Evolutionary conservation across 2,329 filamentous ascomycete species (phyloP), one percentile per base, ranked within the genome.

Genomic region (Hirsutella rhossiliensis): DNA sequence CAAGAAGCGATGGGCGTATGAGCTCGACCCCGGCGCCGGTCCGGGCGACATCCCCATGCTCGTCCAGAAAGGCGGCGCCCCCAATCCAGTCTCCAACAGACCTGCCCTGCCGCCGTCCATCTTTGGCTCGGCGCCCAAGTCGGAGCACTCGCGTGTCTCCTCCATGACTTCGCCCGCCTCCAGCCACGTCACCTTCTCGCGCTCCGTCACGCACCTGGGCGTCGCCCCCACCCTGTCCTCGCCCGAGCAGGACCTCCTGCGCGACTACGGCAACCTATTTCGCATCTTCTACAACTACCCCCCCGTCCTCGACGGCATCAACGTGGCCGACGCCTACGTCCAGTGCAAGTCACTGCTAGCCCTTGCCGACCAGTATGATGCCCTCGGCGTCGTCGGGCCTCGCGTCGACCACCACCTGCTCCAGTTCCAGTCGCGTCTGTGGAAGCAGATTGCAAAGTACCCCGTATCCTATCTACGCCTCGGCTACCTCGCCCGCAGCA

Each of bases 381-480:
- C 89, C 13, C 74, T 96, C 12, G 73, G 81, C 28, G 87, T 96
- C 15, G 87, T 94, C 9, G 89, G 89, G 0, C 86, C 87, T 1
- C 78, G 90, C 32, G 85, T 96, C 38, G 90, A 96, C 63, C 89
- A 97, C 65, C 90, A 97, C 61, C 73, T 97, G 13, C 71, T 97
- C 15, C 87, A 92, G 54, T 97, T 96, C 61, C 87, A 92, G 55
- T 85, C 84, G 19, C 78, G 87, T 2, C 73, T 97, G 3, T 96
- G 89, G 83, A 94, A 92, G 62, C 90, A 96, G 63, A 94, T 96
- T 50, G 88, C 89, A 43, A 96, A 95, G 64, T 96, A 96, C 58
- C 89, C 90, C 12, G 86, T 92, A 40, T 88, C 82, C 47, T 97
- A 96, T 58, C 76, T 96, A 40, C 89, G 89, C 46, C 75, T 97